Base-by-base conservation (phyloP, 2,329 filamentous ascomycete species). In the Fusarium begoniae region DNA sequence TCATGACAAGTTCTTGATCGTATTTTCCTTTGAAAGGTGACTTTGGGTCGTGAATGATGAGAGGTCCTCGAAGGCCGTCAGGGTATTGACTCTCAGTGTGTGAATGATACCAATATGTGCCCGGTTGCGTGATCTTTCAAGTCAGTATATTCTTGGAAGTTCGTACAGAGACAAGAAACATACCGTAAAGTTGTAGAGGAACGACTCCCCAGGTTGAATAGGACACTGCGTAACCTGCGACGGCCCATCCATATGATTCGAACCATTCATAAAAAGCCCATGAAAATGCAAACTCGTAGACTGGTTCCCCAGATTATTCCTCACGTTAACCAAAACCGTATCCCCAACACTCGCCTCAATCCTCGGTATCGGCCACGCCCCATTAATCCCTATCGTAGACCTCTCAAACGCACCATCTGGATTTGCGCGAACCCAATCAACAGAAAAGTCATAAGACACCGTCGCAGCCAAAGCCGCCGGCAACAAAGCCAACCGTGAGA, bases 31-130 rank as follows among this genome's bases (percentile, higher is more conserved):
- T 82, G 79, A 89, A 91, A 1, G 90, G 91, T 15, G 85, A 83
- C 1, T 88, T 80, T 1, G 86, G 86, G 75, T 94, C 91, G 54
- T 93, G 88, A 35, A 93, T 85, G 64, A 93, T 87, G 32, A 93
- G 81, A 5, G 91, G 86, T 0, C 89, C 91, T 24, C 92, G 85
- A 9, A 93, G 84, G 8, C 92, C 92, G 78, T 94, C 92, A 0
- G 92, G 91, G 69, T 94, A 94, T 78, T 93, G 92, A 26, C 88
- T 90, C 67, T 87, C 85, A 15, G 87, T 86, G 77, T 94, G 92
- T 6, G 90, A 92, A 79, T 94, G 92, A 73, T 95, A 95, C 93
- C 93, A 95, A 81, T 93, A 95, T 1, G 92, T 93, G 37, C 93
- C 93, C 0, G 91, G 87, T 84, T 94, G 92, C 58, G 89, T 80